Evolutionary conservation across 2,329 filamentous ascomycete species (phyloP).

Genomic region (Furcasterigmium sp.): DNA sequence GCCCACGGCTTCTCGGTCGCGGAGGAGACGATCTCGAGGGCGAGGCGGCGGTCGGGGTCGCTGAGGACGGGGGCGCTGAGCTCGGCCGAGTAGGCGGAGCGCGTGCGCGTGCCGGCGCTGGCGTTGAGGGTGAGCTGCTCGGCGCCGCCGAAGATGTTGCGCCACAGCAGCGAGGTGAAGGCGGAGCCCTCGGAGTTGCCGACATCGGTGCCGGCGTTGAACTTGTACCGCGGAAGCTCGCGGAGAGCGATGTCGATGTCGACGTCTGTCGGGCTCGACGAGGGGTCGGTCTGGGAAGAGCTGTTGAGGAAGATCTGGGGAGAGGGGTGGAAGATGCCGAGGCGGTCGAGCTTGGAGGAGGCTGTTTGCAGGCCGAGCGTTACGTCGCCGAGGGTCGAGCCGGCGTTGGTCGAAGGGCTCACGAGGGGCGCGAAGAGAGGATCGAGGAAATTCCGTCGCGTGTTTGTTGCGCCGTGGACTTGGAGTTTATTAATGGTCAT

Average conservation of each 20-base stretch:
- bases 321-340: slow-evolving; percentile 87
- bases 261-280: slow-evolving; percentile 69
- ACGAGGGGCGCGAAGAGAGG: slow-evolving; percentile 75
- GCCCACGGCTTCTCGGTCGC: slow-evolving; percentile 89
- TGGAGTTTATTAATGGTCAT: slow-evolving; percentile 83
- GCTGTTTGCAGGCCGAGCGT: slow-evolving; percentile 65
- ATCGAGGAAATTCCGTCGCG: slow-evolving; percentile 78
- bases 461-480: slow-evolving; percentile 76
- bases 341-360: slow-evolving; percentile 69
- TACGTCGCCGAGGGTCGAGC: slow-evolving; percentile 76
- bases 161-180: slow-evolving; percentile 79
- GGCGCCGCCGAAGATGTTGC: slow-evolving; percentile 92
- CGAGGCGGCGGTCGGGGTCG: slow-evolving; percentile 75
- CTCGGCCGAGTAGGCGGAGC: slow-evolving; percentile 83
- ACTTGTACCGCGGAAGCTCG: slow-evolving; percentile 76
- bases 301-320: slow-evolving; percentile 80
- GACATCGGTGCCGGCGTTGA: slow-evolving; percentile 92
- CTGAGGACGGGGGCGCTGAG: slow-evolving; percentile 79
- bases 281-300: slow-evolving; percentile 62
- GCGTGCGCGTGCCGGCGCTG: slow-evolving; percentile 81
- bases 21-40: slow-evolving; percentile 76
- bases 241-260: slow-evolving; percentile 78
- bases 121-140: slow-evolving; percentile 86
- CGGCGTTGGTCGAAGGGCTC: slow-evolving; percentile 57
- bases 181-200: slow-evolving; percentile 93